These are phyloP conservation scores for Trypanosoma avium DNA, from an alignment of 208 protist species.

Conservation along the genomic window DNA sequence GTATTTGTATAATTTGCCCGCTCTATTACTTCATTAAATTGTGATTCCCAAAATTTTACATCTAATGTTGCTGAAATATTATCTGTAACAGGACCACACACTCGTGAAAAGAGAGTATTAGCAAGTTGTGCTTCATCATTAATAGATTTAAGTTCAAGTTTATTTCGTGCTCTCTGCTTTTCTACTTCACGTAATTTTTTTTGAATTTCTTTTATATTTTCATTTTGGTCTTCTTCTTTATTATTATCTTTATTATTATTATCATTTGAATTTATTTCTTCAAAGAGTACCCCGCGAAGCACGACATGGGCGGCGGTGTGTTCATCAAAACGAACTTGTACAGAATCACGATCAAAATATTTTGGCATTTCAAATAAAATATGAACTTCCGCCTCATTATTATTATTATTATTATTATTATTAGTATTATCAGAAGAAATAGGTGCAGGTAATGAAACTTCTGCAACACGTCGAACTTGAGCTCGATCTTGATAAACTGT, in stretches of 20 bases:
- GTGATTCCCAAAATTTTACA: conserved; percentile 26
- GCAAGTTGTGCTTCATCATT: conserved; percentile 7
- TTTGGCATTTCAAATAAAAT: conserved; percentile 23
- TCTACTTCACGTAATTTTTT: conserved; percentile 10
- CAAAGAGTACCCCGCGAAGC: conserved; percentile 25
- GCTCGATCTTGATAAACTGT: conserved; percentile 15
- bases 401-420: not conserved
- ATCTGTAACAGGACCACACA: conserved; percentile 12
- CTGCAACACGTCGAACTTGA: conserved; percentile 21
- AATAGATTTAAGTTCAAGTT: conserved; percentile 11
- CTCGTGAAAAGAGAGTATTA: conserved; percentile 4
- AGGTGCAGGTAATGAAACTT: conserved; percentile 9
- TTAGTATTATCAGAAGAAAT: not conserved
- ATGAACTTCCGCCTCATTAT: conserved; percentile 18
- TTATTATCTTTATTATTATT: not conserved
- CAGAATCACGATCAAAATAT: conserved; percentile 27
- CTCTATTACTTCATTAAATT: conserved; percentile 15
- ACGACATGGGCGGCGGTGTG: conserved; percentile 20
- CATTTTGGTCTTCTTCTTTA: conserved; percentile 10
- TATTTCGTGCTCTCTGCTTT: conserved; percentile 4
- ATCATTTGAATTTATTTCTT: not conserved
- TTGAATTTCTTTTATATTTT: not conserved
- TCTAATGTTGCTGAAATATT: not conserved
- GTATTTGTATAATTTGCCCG: not conserved
- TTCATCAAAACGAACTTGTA: conserved; percentile 34